phyloP scores from a whole-genome alignment of 176 grass and related monocot genomes.

The Otatea glauca region DNA sequence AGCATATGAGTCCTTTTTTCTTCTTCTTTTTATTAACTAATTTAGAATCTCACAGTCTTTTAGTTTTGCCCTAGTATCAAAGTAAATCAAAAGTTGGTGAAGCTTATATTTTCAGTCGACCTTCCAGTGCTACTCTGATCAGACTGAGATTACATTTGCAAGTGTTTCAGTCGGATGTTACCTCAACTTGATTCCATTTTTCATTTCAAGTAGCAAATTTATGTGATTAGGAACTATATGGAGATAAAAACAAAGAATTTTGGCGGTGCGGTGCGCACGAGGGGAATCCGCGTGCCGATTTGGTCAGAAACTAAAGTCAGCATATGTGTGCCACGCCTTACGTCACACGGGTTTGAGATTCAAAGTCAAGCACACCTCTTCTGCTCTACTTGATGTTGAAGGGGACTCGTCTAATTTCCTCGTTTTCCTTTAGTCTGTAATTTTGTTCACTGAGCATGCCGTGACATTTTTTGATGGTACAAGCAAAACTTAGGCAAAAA shows the following conservation, averaged over 20 bases:
- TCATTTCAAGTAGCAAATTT: not conserved
- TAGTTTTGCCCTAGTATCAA: not conserved
- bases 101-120: not conserved
- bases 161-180: not conserved
- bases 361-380: constrained; percentile 12
- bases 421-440: not conserved
- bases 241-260: not conserved
- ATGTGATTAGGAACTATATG: not conserved
- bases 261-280: not conserved
- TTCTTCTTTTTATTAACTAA: not conserved
- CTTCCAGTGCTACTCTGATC: not conserved
- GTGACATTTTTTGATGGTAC: not conserved
- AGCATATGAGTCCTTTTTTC: not conserved
- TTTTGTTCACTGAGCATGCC: not conserved
- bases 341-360: not conserved
- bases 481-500: no score
- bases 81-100: not conserved
- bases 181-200: not conserved
- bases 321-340: constrained; percentile 5
- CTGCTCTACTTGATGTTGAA: not conserved
- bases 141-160: not conserved
- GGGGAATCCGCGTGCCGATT: not conserved
- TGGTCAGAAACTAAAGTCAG: constrained; percentile 34
- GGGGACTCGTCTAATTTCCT: not conserved
- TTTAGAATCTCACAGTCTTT: not conserved